Base-by-base conservation (phyloP, 176 grass and related monocot genomes). In the Cenchrus purpureus region DNA sequence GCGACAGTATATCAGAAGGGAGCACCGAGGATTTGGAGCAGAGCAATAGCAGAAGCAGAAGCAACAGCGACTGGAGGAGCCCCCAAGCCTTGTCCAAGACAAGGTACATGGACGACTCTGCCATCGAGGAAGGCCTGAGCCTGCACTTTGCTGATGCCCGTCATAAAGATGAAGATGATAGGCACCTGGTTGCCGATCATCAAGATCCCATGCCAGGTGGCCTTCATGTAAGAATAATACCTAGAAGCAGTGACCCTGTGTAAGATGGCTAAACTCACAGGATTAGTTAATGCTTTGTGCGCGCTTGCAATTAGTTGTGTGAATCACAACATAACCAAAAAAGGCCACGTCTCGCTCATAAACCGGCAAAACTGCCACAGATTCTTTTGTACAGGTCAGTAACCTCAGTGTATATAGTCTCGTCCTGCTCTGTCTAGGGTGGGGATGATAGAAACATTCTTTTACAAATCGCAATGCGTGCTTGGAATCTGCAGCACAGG, bases 201-300 rank as follows among this genome's bases (percentile, higher is more conserved):
- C 86, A 86, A 15, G 86, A 83, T 10, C 7, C 71, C 29, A 65
- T 46, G 7, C 84, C 65, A 48, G 67, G 73, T 28, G 85, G 84
- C 68, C 89, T 99, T 68, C 88, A 79, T 71, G 97, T 99, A 77
- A 86, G 94, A 84, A 99, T 99, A 87, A 91, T 99, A 77, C 97
- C 97, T 43, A 92, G 97, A 77, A 99, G 97, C 84, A 99, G 89
- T 82, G 97, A 99, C 88, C 97, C 94, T 14, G 79, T 99, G 65
- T 96, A 97, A 81, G 16, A 55, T 82, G 29, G 6, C 48, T 69
- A 84, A 56, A 68, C 44, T 74, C 22, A 28, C 54, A 65, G 68
- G 58, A 76, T n/a, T 76, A 81, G 83, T 29, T 55, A 14, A 60
- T 83, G 62, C 45, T 40, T 40, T 57, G 70, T 84, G 76, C 34